Evolutionary conservation across 208 protist genomes (phyloP).

Genomic region (Leishmania gerbilli): DNA sequence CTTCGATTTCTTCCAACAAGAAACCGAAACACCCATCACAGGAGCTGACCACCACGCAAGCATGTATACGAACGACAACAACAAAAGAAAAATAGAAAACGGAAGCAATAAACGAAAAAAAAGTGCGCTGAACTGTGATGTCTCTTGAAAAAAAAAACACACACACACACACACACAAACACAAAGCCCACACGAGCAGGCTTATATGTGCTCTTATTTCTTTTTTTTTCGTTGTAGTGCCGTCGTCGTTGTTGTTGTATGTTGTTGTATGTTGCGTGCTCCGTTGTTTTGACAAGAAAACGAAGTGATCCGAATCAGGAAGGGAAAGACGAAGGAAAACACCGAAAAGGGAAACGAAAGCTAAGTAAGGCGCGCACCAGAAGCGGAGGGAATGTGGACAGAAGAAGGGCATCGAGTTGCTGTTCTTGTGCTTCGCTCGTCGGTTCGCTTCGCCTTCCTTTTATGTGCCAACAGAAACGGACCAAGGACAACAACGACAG

Average conservation of each 20-base stretch:
- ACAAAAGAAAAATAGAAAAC: no score
- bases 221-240: neutral
- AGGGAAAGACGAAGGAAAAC: neutral
- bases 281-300: no score
- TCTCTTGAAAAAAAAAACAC: no score
- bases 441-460: slow-evolving; percentile 9
- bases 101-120: no score
- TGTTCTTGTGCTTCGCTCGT: neutral
- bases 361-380: no score
- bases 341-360: neutral
- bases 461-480: neutral
- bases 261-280: neutral
- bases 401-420: neutral
- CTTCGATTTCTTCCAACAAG: neutral
- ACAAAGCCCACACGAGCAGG: no score
- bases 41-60: neutral
- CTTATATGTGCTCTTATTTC: neutral
- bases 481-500: neutral
- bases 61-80: neutral
- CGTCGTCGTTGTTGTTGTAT: no score
- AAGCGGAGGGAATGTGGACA: neutral
- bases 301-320: no score
- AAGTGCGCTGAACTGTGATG: no score
- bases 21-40: neutral
- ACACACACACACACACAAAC: no score